These are phyloP conservation scores for Hypoxylon sp. DNA, from an alignment of 2,329 filamentous ascomycete species.

Conservation along the genomic window DNA sequence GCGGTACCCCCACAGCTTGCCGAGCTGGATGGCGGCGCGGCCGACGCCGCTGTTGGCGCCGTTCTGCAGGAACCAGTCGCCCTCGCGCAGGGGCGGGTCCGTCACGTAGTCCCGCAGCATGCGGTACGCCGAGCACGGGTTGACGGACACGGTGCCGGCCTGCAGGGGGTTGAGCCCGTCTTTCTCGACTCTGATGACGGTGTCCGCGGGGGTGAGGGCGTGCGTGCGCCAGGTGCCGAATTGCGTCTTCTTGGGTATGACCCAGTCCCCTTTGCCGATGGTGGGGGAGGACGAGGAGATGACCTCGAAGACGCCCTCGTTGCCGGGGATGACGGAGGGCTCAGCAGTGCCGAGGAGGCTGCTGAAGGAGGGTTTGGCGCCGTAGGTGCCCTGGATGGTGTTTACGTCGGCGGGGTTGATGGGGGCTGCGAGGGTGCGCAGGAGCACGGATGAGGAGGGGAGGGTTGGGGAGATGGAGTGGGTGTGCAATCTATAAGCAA, in stretches of 20 bases:
- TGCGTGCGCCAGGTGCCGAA: constrained; percentile 98
- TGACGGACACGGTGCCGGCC: constrained; percentile 89
- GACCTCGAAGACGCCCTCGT: constrained; percentile 96
- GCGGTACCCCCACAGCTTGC: constrained; percentile 84
- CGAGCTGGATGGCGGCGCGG: constrained; percentile 90
- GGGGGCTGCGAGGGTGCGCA: constrained; percentile 89
- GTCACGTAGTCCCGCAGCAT: constrained; percentile 86
- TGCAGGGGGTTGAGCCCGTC: constrained; percentile 79
- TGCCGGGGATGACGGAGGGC: constrained; percentile 84
- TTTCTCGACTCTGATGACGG: constrained; percentile 65
- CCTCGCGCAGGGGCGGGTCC: constrained; percentile 64
- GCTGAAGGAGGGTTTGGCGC: constrained; percentile 82
- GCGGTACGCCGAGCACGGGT: constrained; percentile 93
- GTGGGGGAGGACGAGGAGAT: constrained; percentile 70
- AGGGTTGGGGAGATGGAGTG: constrained; percentile 83
- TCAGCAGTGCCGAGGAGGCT: constrained; percentile 79
- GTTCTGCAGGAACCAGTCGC: constrained; percentile 97
- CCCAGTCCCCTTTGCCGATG: constrained; percentile 87
- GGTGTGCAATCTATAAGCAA: constrained; percentile 68
- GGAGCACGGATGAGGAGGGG: constrained; percentile 73
- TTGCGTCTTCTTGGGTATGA: constrained; percentile 84
- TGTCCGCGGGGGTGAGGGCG: constrained; percentile 70
- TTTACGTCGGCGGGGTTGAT: constrained; percentile 99
- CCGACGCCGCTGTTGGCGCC: constrained; percentile 96
- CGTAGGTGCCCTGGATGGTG: constrained; percentile 97